A percentile compares a stretch with the other conserved stretches of the same genome.
These are phyloP conservation scores for Suillus fuscotomentosus DNA, from an alignment of 768 basidiomycete genomes.

Conservation along the genomic window DNA sequence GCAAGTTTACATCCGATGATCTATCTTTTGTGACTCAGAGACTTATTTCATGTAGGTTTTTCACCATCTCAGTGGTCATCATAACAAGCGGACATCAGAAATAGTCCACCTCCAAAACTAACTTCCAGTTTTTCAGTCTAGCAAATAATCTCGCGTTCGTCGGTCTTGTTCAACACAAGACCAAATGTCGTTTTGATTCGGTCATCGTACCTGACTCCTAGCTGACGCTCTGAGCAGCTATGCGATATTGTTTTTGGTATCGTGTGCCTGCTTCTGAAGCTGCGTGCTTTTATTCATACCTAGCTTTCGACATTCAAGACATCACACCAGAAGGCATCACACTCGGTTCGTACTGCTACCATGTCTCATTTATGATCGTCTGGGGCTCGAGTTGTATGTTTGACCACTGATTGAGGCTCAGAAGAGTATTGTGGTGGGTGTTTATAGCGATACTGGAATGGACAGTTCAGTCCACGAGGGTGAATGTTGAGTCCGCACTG, in stretches of 20 bases:
- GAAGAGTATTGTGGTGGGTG: neutral
- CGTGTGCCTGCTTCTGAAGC: conserved; percentile 8
- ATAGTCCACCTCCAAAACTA: neutral
- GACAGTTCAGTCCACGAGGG: no score
- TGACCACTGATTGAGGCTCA: neutral
- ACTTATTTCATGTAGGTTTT: conserved; percentile 6
- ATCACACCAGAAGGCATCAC: neutral
- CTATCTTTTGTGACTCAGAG: neutral
- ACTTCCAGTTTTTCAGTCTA: conserved; percentile 8
- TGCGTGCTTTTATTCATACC: neutral
- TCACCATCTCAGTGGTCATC: conserved; percentile 10
- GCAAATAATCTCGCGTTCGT: neutral
- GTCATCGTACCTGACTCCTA: neutral
- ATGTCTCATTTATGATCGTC: neutral
- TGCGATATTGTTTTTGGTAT: conserved; percentile 17
- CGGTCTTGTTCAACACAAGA: no score
- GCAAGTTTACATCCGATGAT: neutral
- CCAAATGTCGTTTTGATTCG: neutral
- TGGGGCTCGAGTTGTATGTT: neutral
- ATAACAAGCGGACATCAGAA: neutral
- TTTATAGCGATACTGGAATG: no score
- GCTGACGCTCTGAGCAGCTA: conserved; percentile 7
- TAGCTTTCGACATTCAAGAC: neutral
- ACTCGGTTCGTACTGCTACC: neutral
- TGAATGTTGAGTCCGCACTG: no score